Conservation (phyloP, 306 rosid species). For the Senna siamea region DNA sequence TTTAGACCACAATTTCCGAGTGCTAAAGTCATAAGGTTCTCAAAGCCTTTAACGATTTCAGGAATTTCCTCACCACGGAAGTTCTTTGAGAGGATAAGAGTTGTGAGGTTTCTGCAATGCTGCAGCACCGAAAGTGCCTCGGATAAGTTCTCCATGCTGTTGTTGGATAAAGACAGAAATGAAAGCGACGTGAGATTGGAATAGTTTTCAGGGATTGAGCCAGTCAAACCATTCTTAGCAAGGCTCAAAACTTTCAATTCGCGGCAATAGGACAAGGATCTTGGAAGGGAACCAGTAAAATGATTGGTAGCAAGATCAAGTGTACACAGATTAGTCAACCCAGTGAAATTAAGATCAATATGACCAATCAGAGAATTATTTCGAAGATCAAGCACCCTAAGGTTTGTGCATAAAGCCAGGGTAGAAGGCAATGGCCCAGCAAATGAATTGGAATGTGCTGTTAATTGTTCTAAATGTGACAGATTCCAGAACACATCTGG, state of each 20-base stretch:
- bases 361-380: constrained; percentile 54
- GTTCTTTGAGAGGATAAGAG: constrained; percentile 56
- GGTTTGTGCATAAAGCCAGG: constrained; percentile 54
- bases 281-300: constrained; percentile 49
- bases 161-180: constrained; percentile 53
- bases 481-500: constrained; percentile 60
- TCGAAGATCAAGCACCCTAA: constrained; percentile 53
- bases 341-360: constrained; percentile 46
- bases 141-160: constrained; percentile 44
- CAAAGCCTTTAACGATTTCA: constrained; percentile 35
- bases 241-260: constrained; percentile 49
- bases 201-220: constrained; percentile 58
- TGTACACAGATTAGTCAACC: constrained; percentile 46
- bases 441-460: constrained; percentile 53
- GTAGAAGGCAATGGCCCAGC: constrained; percentile 56
- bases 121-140: constrained; percentile 47
- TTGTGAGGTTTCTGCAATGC: constrained; percentile 53
- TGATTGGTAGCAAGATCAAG: constrained; percentile 58
- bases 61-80: constrained; percentile 56
- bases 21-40: constrained; percentile 47
- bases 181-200: constrained; percentile 42
- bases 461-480: constrained; percentile 43
- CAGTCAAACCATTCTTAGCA: constrained; percentile 47
- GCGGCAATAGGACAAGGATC: constrained; percentile 49
- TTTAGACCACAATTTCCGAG: constrained; percentile 55